Evolutionary conservation across 768 basidiomycete species (phyloP), one percentile per base, ranked within the genome.

Genomic region (Suillus cothurnatus): DNA sequence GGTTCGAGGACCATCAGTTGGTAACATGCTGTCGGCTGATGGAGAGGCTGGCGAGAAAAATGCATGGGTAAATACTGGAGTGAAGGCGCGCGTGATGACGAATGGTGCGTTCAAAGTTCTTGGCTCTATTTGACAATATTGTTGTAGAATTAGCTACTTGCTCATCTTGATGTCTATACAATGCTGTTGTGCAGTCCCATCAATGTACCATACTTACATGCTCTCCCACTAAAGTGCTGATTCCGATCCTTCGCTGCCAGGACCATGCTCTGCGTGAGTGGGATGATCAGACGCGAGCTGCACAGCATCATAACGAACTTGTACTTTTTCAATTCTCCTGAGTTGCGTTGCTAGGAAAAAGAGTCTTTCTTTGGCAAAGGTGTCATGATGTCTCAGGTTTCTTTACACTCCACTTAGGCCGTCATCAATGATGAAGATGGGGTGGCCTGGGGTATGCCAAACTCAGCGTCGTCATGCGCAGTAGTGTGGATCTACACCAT

Each of bases 1-100:
- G 41, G 82, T 93, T 15, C 82, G 91, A 11, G 94, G 94, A 4
- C 93, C 94, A 3, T 81, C 88, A 1, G 85, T 95, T 23, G 90
- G 90, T 19, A 82, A 80, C 66, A 70, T 82, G 23, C 71, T 88
- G 15, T 80, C 77, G 66, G 82, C 80, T 8, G 75, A 73, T 19
- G 69, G 69, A 28, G 73, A 74, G 49, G 75, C 68, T 19, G 74
- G 74, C 21, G 77, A 75, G 6, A 73, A 75, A 26, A 78, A 82
- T 63, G 79, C 77, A 43, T 88, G 86, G 87, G 74, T 84, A 11
- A 69, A 73, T 57, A 83, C 81, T 1, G 82, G 80, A 3, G 78
- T 77, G 17, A 70, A 73, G 55, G 85, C 81, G 1, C 79, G 71
- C 61, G 88, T 88, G 64, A 81, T 85, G 76, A 83, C 87, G 31